Evolutionary conservation across 495 filamentous ascomycete genomes (phyloP).

Genomic region (Penicillium bovifimosum): DNA sequence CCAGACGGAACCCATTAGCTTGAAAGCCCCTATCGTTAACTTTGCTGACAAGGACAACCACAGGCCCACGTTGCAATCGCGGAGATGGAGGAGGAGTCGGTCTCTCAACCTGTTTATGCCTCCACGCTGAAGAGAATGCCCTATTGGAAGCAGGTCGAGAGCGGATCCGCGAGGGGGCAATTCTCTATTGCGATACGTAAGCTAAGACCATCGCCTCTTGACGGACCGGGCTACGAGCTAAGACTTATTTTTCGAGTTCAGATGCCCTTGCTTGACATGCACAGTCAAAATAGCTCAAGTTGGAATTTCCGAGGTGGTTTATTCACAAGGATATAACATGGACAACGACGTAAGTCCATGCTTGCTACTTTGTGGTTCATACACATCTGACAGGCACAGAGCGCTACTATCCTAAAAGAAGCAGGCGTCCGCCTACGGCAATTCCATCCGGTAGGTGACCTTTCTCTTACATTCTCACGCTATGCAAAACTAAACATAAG

Average conservation of each 20-base stretch:
- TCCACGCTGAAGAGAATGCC: conserved; percentile 97
- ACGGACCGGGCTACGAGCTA: not conserved
- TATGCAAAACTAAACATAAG: conserved; percentile 5
- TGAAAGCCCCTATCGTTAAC: not conserved
- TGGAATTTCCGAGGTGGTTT: conserved; percentile 92
- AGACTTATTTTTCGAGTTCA: conserved; percentile 15
- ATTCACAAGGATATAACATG: conserved; percentile 89
- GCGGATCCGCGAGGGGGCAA: conserved; percentile 69
- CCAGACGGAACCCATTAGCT: not conserved
- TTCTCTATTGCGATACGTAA: conserved; percentile 88
- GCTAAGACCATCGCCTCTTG: conserved; percentile 11
- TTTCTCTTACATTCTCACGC: not conserved
- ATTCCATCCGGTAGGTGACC: conserved; percentile 73
- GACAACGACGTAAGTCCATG: conserved; percentile 53
- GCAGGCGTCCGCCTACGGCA: conserved; percentile 76
- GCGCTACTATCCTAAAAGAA: conserved; percentile 68
- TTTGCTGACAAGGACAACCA: not conserved
- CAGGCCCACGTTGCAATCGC: conserved; percentile 73
- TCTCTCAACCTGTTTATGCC: conserved; percentile 81
- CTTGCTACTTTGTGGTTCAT: not conserved
- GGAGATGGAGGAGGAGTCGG: conserved; percentile 63
- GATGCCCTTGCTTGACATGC: conserved; percentile 95
- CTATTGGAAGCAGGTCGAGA: conserved; percentile 90
- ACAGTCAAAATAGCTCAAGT: conserved; percentile 97
- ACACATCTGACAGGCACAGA: conserved; percentile 36